These are phyloP conservation scores for Nicotiana otophora DNA, from an alignment of 257 asterid genomes.

Conservation along the genomic window DNA sequence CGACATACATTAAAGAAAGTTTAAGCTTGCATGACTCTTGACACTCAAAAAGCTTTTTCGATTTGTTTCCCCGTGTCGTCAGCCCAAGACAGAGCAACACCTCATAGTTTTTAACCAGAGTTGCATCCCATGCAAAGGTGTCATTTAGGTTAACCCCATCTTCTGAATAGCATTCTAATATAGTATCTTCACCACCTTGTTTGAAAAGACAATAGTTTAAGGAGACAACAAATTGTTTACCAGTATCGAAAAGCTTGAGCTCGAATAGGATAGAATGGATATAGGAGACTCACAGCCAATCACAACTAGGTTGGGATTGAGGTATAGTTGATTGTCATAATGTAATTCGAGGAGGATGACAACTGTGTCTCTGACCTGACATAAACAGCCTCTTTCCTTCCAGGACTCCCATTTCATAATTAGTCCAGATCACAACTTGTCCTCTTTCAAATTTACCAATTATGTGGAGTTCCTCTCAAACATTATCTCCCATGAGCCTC, in stretches of 20 bases:
- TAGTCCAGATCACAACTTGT: background rate
- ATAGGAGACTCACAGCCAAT: background rate
- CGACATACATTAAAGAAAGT: background rate
- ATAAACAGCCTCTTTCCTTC: no score
- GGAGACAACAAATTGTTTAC: background rate
- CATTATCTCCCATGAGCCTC: background rate
- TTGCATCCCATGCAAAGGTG: background rate
- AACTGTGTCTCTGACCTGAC: background rate
- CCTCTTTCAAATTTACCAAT: background rate
- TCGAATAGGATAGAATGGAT: background rate
- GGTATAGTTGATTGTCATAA: background rate
- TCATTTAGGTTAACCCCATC: background rate
- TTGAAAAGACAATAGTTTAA: background rate
- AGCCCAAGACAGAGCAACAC: background rate
- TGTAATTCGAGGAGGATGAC: background rate
- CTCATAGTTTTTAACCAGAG: background rate
- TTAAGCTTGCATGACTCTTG: background rate
- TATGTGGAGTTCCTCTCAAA: background rate
- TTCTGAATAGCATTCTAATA: background rate
- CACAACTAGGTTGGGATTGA: background rate
- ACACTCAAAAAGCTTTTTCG: background rate
- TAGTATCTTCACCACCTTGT: background rate
- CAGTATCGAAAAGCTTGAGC: background rate
- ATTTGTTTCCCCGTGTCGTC: background rate
- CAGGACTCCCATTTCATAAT: no score